These are phyloP conservation scores for Fomitopsis schrenkii DNA, from an alignment of 1,284 basidiomycete genomes.

Conservation along the genomic window DNA sequence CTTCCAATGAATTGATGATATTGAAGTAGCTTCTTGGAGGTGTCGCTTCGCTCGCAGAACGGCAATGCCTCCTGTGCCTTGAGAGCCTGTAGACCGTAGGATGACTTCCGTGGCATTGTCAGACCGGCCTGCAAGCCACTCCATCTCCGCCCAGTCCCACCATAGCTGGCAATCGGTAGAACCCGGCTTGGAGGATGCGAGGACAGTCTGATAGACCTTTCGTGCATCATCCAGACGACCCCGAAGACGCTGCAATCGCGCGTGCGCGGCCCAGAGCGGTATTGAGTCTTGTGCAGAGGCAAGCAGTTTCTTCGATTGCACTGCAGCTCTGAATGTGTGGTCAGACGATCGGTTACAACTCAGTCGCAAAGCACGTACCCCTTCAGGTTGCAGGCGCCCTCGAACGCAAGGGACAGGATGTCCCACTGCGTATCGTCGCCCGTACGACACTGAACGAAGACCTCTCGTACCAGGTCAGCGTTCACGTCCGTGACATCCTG, in stretches of 20 bases:
- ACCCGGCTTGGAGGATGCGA: conserved; percentile 34
- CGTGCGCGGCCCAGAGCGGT: conserved; percentile 78
- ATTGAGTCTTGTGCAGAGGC: conserved; percentile 63
- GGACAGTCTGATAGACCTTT: conserved; percentile 75
- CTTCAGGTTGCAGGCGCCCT: conserved; percentile 58
- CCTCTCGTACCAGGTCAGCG: conserved; percentile 40
- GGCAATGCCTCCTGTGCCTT: conserved; percentile 47
- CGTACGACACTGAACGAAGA: conserved; percentile 56
- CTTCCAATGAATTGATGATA: conserved; percentile 39
- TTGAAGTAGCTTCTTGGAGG: conserved; percentile 44
- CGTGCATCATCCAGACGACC: conserved; percentile 72
- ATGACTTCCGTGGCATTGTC: conserved; percentile 51
- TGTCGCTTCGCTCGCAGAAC: conserved; percentile 56
- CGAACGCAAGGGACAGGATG: conserved; percentile 59
- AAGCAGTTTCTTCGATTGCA: conserved; percentile 70
- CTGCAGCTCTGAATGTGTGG: conserved; percentile 52
- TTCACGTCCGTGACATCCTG: conserved; percentile 47
- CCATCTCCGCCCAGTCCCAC: conserved; percentile 90
- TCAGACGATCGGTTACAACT: conserved; percentile 3
- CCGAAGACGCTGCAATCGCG: conserved; percentile 72
- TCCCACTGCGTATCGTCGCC: conserved; percentile 61
- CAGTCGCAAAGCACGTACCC: conserved; percentile 10
- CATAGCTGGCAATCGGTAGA: conserved; percentile 54
- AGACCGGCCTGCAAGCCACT: conserved; percentile 63
- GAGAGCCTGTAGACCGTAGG: conserved; percentile 48